phyloP scores from a whole-genome alignment of 768 basidiomycete species.

The Lactifluus rugatus region DNA sequence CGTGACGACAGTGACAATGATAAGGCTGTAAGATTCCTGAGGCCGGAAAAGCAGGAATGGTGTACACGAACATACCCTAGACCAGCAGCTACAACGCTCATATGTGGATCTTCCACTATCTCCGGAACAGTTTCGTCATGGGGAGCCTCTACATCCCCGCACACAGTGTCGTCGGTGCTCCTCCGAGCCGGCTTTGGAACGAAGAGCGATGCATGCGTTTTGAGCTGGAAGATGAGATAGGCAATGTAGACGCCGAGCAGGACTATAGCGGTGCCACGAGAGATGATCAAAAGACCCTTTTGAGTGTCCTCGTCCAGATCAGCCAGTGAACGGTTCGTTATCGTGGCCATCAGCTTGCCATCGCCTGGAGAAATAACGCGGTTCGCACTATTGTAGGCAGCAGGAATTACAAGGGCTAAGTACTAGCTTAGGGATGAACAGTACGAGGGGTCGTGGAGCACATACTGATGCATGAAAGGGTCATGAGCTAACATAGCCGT shows the following conservation, averaged over 20 bases:
- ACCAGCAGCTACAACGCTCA: conserved; percentile 64
- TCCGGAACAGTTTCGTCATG: conserved; percentile 8
- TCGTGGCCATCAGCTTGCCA: neutral
- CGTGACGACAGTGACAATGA: conserved; percentile 69
- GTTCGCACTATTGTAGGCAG: conserved; percentile 61
- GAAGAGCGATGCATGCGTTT: conserved; percentile 62
- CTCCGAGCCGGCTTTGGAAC: conserved; percentile 17
- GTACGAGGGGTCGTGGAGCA: conserved; percentile 7
- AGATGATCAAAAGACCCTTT: conserved; percentile 61
- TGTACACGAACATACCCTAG: conserved; percentile 31
- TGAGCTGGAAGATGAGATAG: conserved; percentile 30
- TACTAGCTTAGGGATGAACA: neutral
- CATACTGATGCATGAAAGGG: conserved; percentile 76
- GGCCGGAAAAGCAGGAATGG: neutral
- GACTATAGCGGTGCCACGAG: conserved; percentile 70
- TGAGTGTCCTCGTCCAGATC: conserved; percentile 22
- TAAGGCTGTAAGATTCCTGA: conserved; percentile 37
- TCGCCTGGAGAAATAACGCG: neutral
- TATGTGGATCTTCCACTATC: conserved; percentile 39
- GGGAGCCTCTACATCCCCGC: neutral
- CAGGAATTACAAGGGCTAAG: conserved; percentile 76
- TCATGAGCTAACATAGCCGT: conserved; percentile 52
- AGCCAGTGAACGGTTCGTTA: conserved; percentile 17
- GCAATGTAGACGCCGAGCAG: conserved; percentile 64
- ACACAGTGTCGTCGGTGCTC: neutral